phyloP scores from a whole-genome alignment of 345 rosid genomes.

The Turnera subulata region DNA sequence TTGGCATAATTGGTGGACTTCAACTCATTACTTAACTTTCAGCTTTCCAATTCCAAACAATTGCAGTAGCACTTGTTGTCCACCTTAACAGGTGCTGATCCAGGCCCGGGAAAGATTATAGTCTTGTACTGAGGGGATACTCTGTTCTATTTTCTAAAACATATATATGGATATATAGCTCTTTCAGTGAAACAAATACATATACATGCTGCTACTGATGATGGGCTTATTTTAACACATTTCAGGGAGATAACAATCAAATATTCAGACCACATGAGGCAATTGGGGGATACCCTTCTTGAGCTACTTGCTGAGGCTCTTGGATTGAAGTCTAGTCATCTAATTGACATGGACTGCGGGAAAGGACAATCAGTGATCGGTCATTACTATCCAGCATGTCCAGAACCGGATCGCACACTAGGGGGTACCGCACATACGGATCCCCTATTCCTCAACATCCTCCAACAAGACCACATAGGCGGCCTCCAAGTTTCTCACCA shows the following conservation, averaged over 20 bases:
- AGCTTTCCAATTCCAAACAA: no score
- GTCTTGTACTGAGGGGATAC: neutral
- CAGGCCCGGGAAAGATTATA: no score
- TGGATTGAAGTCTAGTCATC: slow-evolving; percentile 16
- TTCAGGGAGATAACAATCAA: slow-evolving; percentile 17
- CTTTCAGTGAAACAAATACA: no score
- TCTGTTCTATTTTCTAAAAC: neutral
- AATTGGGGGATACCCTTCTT: slow-evolving; percentile 10
- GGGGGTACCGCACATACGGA: slow-evolving; percentile 18
- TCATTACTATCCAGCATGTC: slow-evolving; percentile 33
- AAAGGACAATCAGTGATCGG: slow-evolving; percentile 15
- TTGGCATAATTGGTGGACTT: no score
- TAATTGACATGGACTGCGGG: no score
- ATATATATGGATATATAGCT: no score
- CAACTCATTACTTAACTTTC: no score
- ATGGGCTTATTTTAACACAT: neutral
- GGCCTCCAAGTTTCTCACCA: slow-evolving; percentile 27
- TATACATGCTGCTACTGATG: neutral
- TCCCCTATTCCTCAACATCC: slow-evolving; percentile 16
- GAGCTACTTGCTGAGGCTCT: slow-evolving; percentile 18
- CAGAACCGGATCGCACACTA: slow-evolving; percentile 21
- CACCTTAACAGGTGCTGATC: no score
- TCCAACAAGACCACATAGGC: slow-evolving; percentile 15
- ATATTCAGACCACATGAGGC: slow-evolving; percentile 5
- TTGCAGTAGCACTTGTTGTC: no score